phyloP scores from a whole-genome alignment of 371 early-diverging fungal species.

The Mucor ambiguus region DNA sequence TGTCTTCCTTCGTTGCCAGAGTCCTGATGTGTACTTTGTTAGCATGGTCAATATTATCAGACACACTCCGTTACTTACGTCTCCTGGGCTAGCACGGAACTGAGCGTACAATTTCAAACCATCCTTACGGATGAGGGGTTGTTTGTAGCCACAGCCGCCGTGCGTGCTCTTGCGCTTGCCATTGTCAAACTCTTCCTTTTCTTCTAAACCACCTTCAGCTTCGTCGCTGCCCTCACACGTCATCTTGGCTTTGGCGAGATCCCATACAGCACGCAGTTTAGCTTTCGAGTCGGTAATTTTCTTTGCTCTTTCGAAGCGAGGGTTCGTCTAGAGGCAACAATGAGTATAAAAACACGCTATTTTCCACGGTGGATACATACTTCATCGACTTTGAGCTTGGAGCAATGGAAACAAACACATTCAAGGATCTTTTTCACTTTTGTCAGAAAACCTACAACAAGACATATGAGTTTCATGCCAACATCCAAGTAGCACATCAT shows the following conservation, averaged over 20 bases:
- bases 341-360: constrained; percentile 1
- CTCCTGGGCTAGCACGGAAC: constrained; percentile 60
- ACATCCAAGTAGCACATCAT: constrained; percentile 12
- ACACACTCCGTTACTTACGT: constrained; percentile 45
- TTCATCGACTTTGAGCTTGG: constrained; percentile 92
- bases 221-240: constrained; percentile 88
- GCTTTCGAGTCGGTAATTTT: constrained; percentile 76
- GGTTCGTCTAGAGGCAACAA: constrained; percentile 54
- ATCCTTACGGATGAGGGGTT: constrained; percentile 92
- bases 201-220: constrained; percentile 53
- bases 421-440: constrained; percentile 99
- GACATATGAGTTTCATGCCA: background rate
- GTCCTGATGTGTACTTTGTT: constrained; percentile 34
- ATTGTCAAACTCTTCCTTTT: constrained; percentile 44
- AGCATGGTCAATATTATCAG: background rate
- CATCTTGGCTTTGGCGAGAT: constrained; percentile 85
- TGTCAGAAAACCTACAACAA: constrained; percentile 65
- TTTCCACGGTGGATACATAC: constrained; percentile 37
- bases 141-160: constrained; percentile 95
- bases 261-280: constrained; percentile 92
- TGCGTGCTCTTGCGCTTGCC: constrained; percentile 64
- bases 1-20: constrained; percentile 68
- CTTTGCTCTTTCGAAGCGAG: constrained; percentile 73
- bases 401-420: constrained; percentile 98
- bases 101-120: constrained; percentile 86